Evolutionary conservation across 371 early-diverging fungal species (phyloP), one percentile per base, ranked within the genome.

Genomic region (Mucor lusitanicus): DNA sequence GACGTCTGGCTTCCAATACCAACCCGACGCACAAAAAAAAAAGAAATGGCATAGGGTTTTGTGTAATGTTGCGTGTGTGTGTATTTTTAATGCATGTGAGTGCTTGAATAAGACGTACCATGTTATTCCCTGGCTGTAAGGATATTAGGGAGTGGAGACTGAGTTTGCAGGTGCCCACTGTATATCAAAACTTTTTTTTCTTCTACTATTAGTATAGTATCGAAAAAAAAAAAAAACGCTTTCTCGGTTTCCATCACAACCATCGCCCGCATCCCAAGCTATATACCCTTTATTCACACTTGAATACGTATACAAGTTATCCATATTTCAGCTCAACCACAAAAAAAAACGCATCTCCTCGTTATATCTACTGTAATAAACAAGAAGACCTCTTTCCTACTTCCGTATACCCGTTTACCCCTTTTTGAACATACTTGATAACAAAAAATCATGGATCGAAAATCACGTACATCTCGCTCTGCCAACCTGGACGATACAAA

Each of bases 401-500:
- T 53, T 53, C 53, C 53, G 53, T 53, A 53, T 53, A 53, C 25
- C 53, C 53, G 53, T 53, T 53, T 53, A 53, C 15, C 53, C 53
- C 27, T 27, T 53, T 53, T 25, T 46, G 3, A 6, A 46, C 2
- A 46, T 40, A 17, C 17, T 53, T 53, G 23, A 8, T 27, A 13
- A 53, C 21, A 27, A 27, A 27, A 27, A 53, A 21, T 27, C 4
- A 83, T 83, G 83, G 83, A 83, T 70, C 78, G 83, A 37, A 83
- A 80, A 76, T 80, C 83, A 57, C 73, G 83, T 60, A 80, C 83
- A 50, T 83, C 83, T 50, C 74, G 83, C 44, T 80, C 80, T 50
- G 83, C 83, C 17, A 77, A 82, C 15, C 55, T 79, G 15, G 85
- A 87, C 35, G 86, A 84, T 27, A 69, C 78, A 25, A 80, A 84